Conservation (phyloP, 2,329 filamentous ascomycete genomes). For the Dryadomyces quercus-mongolicae region DNA sequence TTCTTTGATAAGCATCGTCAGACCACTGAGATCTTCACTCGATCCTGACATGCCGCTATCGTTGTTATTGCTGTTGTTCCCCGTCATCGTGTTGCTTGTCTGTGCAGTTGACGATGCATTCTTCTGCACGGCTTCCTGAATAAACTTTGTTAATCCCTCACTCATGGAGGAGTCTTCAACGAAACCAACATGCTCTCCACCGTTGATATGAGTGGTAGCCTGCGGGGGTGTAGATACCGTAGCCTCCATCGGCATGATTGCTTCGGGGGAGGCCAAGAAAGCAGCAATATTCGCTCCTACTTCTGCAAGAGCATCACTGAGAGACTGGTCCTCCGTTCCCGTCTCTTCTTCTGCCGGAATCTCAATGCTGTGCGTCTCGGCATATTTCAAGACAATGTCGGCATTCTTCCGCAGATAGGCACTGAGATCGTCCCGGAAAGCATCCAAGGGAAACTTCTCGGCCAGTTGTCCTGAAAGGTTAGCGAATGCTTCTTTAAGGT, state of each 20-base stretch:
- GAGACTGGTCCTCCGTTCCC: conserved; percentile 9
- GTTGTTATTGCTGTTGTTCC: no score
- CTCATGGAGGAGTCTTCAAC: background rate
- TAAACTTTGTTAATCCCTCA: conserved; percentile 11
- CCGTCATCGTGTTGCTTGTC: background rate
- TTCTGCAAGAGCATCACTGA: background rate
- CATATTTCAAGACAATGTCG: conserved; percentile 21
- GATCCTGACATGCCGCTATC: background rate
- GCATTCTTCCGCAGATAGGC: conserved; percentile 20
- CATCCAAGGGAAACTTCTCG: conserved; percentile 26
- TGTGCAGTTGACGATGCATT: conserved; percentile 2
- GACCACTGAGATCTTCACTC: conserved; percentile 11
- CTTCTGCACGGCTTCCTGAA: conserved; percentile 13
- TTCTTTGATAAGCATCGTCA: conserved; percentile 16
- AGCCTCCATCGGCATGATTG: background rate
- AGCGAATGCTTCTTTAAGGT: no score
- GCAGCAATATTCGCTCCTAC: background rate
- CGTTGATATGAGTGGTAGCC: background rate
- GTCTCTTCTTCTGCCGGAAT: conserved; percentile 21
- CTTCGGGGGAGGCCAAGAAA: background rate
- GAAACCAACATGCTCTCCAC: background rate
- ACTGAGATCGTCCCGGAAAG: conserved; percentile 21
- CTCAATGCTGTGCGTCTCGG: conserved; percentile 24
- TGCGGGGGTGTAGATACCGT: background rate
- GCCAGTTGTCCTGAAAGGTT: conserved; percentile 15